Base-by-base conservation (phyloP, 352 stramenopile genomes). In the Phytophthora sp. region DNA sequence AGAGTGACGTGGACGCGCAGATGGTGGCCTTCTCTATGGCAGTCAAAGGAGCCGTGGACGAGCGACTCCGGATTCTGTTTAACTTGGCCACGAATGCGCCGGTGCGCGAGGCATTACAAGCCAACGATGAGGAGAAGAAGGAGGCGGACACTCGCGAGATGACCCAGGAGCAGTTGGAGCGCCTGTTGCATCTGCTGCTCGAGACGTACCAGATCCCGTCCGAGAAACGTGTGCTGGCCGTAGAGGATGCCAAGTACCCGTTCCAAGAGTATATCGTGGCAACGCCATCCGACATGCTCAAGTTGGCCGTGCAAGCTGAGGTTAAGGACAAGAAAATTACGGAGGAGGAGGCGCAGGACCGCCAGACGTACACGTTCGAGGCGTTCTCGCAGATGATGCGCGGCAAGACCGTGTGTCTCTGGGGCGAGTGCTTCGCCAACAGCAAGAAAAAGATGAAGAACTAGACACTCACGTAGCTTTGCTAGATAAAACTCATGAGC, bases 401-500 rank as follows among this genome's bases (percentile, higher is more conserved):
- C 27, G 79, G 84, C 73, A 91, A 91, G 69, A 82, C 67, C 20
- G 74, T 95, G 64, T 95, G 87, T 73, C 60, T 95, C 21, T 95
- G 87, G 87, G 87, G 87, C 61, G 87, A 95, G 59, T 95, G 87
- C 66, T 95, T 93, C 58, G 75, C 80, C 50, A 93, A 87, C 65
- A 80, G 68, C 33, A 93, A 89, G 74, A 95, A 93, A 73, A 80
- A 80, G 50, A 92, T 92, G 84, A 92, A 90, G 67, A 92, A 88
- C 60, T 92, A 88, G 54, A 29, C 12, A 33, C 29, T 33, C 29
- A 33, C 29, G 29, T 33, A 33, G 49, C 26, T 39, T 45, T 42
- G 41, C 33, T 49, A 46, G 23, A 52, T 16, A 3, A 52, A 13
- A 36, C 36, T 44, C 1, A n/a, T n/a, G n/a, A n/a, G n/a, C n/a